Conservation (phyloP, 139 green algal species). For the Coelastrella sp. region DNA sequence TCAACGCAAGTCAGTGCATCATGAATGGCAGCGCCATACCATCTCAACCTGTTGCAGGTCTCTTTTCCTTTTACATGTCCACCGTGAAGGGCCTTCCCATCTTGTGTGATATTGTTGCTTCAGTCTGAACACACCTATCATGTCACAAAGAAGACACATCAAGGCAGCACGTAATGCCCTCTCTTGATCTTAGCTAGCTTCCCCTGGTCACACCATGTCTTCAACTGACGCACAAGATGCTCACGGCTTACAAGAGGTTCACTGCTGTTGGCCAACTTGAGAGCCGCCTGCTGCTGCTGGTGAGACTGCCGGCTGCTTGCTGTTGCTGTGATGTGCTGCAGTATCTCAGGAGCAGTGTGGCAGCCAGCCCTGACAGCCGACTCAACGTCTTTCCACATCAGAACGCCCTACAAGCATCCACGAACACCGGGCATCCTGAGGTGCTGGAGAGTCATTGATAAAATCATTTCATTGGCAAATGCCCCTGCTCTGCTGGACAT, state of each 20-base stretch:
- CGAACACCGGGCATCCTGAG: no score
- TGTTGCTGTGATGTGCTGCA: not conserved
- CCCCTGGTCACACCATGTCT: not conserved
- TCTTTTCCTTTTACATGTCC: no score
- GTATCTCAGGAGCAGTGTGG: not conserved
- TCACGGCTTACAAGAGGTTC: not conserved
- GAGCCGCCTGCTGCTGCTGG: not conserved
- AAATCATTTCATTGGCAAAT: not conserved
- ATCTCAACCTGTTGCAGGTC: no score
- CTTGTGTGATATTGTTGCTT: no score
- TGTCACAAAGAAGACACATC: no score
- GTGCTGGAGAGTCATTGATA: not conserved
- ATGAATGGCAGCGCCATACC: no score
- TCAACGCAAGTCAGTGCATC: no score
- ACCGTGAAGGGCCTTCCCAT: no score
- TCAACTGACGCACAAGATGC: not conserved
- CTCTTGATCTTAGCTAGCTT: not conserved
- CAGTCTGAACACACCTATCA: no score
- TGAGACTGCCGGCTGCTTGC: not conserved
- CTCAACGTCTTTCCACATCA: not conserved
- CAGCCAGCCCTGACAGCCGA: not conserved
- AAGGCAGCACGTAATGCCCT: not conserved
- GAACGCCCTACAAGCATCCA: not conserved
- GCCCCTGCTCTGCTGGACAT: not conserved
- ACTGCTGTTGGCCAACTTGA: not conserved